Percentiles rank a stretch among this genome's conserved stretches.
Evolutionary conservation across 768 basidiomycete genomes (phyloP).

Genomic region (Termitomyces eurrhizus): DNA sequence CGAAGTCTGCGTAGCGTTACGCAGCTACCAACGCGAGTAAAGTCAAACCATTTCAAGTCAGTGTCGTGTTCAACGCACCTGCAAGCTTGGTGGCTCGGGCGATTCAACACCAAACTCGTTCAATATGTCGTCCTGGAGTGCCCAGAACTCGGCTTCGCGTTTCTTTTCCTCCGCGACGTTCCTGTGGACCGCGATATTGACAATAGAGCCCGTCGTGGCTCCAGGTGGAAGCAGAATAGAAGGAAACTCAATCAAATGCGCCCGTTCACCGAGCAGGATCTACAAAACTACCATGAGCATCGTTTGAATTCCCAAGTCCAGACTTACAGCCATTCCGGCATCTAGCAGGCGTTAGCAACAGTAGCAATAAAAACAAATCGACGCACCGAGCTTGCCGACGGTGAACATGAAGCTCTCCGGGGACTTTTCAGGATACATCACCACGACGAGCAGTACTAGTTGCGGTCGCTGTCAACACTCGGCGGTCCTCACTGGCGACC

Average conservation of each 20-base stretch:
- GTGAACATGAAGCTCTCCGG: constrained; percentile 85
- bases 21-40: constrained; percentile 44
- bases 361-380: background rate
- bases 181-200: constrained; percentile 93
- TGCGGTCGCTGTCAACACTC: constrained; percentile 5
- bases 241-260: constrained; percentile 97
- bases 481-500: background rate
- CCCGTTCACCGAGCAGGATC: constrained; percentile 91
- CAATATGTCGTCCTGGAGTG: constrained; percentile 77
- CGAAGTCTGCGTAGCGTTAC: constrained; percentile 95
- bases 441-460: constrained; percentile 1
- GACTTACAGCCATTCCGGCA: constrained; percentile 87
- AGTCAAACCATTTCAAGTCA: background rate
- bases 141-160: constrained; percentile 79
- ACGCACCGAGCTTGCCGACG: constrained; percentile 90
- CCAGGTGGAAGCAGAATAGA: constrained; percentile 93
- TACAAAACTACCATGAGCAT: constrained; percentile 25
- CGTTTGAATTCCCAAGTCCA: background rate
- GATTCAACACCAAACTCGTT: constrained; percentile 62
- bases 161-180: constrained; percentile 82
- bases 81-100: constrained; percentile 72
- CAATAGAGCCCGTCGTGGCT: constrained; percentile 89
- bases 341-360: constrained; percentile 41
- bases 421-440: constrained; percentile 28
- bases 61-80: constrained; percentile 38